phyloP scores from a whole-genome alignment of 192 early-diverging fungal species.

The Backusella liffmaniae region DNA sequence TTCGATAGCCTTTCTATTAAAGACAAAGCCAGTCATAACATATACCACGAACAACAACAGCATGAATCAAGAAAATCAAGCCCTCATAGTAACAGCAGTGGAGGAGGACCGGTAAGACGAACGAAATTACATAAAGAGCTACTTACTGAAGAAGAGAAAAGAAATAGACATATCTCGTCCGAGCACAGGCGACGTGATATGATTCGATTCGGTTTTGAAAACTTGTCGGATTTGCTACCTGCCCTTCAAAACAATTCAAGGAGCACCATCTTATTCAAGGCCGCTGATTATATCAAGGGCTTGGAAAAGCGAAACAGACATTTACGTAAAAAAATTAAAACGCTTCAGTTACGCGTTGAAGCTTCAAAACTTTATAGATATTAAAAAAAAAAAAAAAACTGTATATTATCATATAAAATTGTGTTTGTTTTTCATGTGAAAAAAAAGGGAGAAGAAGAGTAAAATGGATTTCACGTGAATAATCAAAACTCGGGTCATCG shows the following conservation, averaged over 20 bases:
- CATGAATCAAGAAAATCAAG: not conserved
- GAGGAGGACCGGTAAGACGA: not conserved
- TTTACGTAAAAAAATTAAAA: slow-evolving; percentile 30
- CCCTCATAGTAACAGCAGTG: not conserved
- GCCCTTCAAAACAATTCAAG: slow-evolving; percentile 70
- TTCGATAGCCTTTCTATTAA: not conserved
- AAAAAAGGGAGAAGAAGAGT: slow-evolving; percentile 1
- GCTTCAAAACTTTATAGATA: slow-evolving; percentile 8
- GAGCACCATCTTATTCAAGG: slow-evolving; percentile 65
- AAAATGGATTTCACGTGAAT: not conserved
- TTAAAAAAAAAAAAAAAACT: not conserved
- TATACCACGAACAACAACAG: not conserved
- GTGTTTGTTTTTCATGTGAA: not conserved
- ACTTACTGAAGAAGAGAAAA: slow-evolving; percentile 75
- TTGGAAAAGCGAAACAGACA: slow-evolving; percentile 56
- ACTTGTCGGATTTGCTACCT: slow-evolving; percentile 85
- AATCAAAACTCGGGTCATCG: not conserved
- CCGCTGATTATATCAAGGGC: slow-evolving; percentile 64
- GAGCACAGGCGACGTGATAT: slow-evolving; percentile 75
- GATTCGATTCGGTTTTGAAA: slow-evolving; percentile 84
- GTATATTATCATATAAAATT: not conserved
- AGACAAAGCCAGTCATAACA: not conserved
- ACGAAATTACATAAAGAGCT: slow-evolving; percentile 59
- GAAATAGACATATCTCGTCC: slow-evolving; percentile 71
- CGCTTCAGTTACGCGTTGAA: slow-evolving; percentile 33